A percentile compares a stretch with the other conserved stretches of the same genome.
Conservation (phyloP, 75 land plant genomes). For the Picea glauca region DNA sequence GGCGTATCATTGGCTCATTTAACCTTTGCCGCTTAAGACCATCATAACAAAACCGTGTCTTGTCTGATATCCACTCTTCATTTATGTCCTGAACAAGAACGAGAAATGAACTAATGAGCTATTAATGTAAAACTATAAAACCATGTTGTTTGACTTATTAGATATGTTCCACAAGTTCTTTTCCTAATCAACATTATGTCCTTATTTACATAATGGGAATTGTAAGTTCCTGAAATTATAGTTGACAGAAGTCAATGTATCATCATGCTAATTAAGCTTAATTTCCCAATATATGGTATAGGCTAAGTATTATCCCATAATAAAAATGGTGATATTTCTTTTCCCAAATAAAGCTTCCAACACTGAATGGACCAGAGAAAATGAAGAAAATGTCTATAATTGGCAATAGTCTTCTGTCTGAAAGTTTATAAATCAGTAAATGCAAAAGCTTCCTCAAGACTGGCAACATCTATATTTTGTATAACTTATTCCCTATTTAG, state of each 20-base stretch:
- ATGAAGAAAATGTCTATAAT: not conserved
- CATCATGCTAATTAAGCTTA: not conserved
- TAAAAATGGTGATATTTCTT: not conserved
- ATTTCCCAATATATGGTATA: not conserved
- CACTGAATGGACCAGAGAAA: not conserved
- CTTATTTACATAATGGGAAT: not conserved
- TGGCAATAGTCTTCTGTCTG: not conserved
- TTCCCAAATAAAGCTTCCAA: not conserved
- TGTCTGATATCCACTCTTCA: slow-evolving; percentile 99
- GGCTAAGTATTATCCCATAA: not conserved
- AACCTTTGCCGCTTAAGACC: slow-evolving; percentile 95
- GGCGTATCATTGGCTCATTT: slow-evolving; percentile 97
- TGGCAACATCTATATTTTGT: not conserved
- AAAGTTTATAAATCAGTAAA: not conserved
- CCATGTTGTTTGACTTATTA: not conserved
- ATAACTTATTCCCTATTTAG: not conserved
- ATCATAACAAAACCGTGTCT: slow-evolving; percentile 95
- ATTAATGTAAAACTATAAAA: not conserved
- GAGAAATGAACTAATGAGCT: not conserved
- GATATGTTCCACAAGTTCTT: not conserved
- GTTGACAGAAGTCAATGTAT: not conserved
- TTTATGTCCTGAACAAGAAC: slow-evolving; percentile 78
- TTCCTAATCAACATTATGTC: not conserved
- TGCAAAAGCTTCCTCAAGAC: not conserved
- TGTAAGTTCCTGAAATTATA: not conserved